phyloP scores from a whole-genome alignment of 768 basidiomycete species.

The Pisolithus microcarpus region DNA sequence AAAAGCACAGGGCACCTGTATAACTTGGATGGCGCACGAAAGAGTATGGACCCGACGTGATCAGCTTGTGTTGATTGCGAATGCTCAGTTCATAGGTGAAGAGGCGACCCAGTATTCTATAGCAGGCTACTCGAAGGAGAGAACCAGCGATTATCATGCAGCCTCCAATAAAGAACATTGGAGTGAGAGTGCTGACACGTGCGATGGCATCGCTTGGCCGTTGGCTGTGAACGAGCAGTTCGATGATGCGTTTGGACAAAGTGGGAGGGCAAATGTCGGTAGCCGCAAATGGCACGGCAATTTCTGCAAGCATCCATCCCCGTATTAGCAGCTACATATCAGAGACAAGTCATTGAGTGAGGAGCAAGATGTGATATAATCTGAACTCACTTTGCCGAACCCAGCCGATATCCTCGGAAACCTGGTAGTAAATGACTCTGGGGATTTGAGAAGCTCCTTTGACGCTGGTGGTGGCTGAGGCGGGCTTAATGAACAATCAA shows the following conservation, averaged over 20 bases:
- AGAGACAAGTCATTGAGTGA: background rate
- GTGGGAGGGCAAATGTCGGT: slow-evolving; percentile 1
- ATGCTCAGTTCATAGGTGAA: slow-evolving; percentile 25
- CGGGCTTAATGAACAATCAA: background rate
- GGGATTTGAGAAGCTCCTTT: background rate
- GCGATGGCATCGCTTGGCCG: slow-evolving; percentile 1
- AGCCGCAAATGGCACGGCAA: background rate
- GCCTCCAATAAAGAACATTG: slow-evolving; percentile 7
- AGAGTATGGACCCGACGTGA: slow-evolving; percentile 21
- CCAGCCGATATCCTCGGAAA: background rate
- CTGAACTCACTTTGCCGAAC: background rate
- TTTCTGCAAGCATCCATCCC: slow-evolving; percentile 9
- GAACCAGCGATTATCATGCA: slow-evolving; percentile 4
- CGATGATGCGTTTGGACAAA: slow-evolving; percentile 2
- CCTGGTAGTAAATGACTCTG: background rate
- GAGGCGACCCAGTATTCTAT: slow-evolving; percentile 13
- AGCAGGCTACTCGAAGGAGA: slow-evolving; percentile 14
- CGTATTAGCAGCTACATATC: background rate
- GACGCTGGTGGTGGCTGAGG: background rate
- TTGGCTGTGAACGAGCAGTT: background rate
- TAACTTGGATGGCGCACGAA: slow-evolving; percentile 29
- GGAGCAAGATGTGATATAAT: too few relatives aligned
- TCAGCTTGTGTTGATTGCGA: slow-evolving; percentile 14
- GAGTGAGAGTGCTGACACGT: slow-evolving; percentile 7
- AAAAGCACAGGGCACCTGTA: background rate